These are phyloP conservation scores for Leishmania guyanensis DNA, from an alignment of 208 protist species.

Conservation along the genomic window DNA sequence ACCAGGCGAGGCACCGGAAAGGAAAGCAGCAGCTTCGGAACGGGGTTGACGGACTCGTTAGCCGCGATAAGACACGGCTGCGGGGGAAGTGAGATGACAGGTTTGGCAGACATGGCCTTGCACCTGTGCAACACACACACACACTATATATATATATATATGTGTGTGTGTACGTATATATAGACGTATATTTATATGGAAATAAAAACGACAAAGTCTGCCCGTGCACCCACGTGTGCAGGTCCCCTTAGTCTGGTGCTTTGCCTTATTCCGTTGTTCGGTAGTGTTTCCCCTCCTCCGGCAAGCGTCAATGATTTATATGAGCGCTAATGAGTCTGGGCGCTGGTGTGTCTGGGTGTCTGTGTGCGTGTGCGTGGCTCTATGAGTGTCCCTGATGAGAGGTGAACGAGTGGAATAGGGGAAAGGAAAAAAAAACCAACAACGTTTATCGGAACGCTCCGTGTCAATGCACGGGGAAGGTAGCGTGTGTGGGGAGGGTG, in stretches of 20 bases:
- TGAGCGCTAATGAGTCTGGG: background rate
- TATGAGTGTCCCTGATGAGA: background rate
- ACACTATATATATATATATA: background rate
- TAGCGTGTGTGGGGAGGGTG: background rate
- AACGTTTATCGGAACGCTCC: too few species aligned
- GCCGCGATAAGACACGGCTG: conserved; percentile 31
- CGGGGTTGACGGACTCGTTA: conserved; percentile 37
- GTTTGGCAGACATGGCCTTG: background rate
- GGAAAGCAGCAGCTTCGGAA: conserved; percentile 52
- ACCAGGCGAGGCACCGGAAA: conserved; percentile 44
- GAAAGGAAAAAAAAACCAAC: too few species aligned
- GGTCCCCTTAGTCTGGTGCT: background rate
- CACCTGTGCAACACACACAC: background rate
- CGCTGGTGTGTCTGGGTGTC: background rate
- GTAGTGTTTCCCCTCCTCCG: background rate
- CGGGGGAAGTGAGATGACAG: conserved; percentile 10
- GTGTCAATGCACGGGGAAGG: background rate
- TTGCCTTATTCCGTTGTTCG: background rate
- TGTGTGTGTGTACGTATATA: background rate
- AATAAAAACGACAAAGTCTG: background rate
- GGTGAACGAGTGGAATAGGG: background rate
- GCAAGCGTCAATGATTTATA: background rate
- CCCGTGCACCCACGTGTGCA: background rate
- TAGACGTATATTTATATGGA: background rate
- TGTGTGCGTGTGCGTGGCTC: background rate